Conservation (phyloP, 768 basidiomycete genomes). For the Boletus reticuloceps region DNA sequence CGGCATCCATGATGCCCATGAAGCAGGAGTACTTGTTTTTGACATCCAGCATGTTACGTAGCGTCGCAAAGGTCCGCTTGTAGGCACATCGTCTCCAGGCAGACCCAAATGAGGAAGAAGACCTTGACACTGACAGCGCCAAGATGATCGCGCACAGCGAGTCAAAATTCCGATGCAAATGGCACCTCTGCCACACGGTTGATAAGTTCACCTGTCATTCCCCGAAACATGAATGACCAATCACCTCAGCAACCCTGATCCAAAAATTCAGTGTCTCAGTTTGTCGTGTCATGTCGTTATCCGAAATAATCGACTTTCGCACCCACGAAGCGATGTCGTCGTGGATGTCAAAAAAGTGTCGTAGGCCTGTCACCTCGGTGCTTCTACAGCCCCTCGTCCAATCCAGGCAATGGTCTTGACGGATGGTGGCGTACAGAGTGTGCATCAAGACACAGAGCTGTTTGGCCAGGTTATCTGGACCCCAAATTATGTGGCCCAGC, state of each 20-base stretch:
- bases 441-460: constrained; percentile 80
- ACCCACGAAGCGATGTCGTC: constrained; percentile 69
- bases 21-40: constrained; percentile 37
- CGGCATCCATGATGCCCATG: constrained; percentile 40
- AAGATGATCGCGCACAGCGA: constrained; percentile 66
- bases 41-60: constrained; percentile 59
- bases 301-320: constrained; percentile 55
- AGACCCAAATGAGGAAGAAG: constrained; percentile 51
- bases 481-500: constrained; percentile 43
- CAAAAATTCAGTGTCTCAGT: constrained; percentile 66
- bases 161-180: constrained; percentile 58
- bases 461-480: constrained; percentile 70
- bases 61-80: constrained; percentile 47
- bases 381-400: constrained; percentile 47
- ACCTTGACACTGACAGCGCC: constrained; percentile 51
- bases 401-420: constrained; percentile 69
- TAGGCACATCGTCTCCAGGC: constrained; percentile 67
- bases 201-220: neutral
- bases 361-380: constrained; percentile 41
- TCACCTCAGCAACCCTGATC: constrained; percentile 77
- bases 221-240: constrained; percentile 17
- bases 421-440: constrained; percentile 64
- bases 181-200: constrained; percentile 52
- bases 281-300: constrained; percentile 49
- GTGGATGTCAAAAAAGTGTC: constrained; percentile 56